Evolutionary conservation across 345 rosid species (phyloP).

Genomic region (Clarkia xantiana): DNA sequence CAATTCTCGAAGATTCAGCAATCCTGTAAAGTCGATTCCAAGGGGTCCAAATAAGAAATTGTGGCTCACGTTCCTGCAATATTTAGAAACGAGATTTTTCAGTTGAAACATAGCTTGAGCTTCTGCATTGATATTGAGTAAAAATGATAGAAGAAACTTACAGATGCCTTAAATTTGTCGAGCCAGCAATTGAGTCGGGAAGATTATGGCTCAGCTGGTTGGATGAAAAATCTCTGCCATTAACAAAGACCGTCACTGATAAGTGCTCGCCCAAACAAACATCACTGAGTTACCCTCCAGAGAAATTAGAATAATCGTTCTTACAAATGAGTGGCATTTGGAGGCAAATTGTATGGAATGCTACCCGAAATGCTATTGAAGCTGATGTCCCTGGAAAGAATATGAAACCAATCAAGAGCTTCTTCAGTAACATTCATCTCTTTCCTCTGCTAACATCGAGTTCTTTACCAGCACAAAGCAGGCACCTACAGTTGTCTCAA

Average conservation of each 20-base stretch:
- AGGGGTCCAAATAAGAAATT: conserved; percentile 64
- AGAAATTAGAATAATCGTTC: conserved; percentile 10
- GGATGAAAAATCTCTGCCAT: conserved; percentile 56
- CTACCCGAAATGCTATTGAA: conserved; percentile 51
- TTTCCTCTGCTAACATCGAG: neutral
- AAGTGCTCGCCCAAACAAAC: no score
- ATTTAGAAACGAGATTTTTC: neutral
- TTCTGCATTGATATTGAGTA: neutral
- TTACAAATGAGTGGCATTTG: conserved; percentile 69
- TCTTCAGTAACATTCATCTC: neutral
- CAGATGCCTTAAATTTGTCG: conserved; percentile 53
- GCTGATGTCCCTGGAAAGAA: conserved; percentile 57
- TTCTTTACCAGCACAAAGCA: neutral
- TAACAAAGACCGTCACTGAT: no score
- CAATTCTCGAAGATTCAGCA: conserved; percentile 59
- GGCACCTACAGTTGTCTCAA: conserved; percentile 58
- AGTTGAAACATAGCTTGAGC: conserved; percentile 1
- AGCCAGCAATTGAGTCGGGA: conserved; percentile 48
- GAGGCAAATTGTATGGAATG: conserved; percentile 63
- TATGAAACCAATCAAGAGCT: conserved; percentile 2
- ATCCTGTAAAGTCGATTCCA: conserved; percentile 65
- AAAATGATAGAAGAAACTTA: conserved; percentile 17
- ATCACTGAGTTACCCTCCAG: no score
- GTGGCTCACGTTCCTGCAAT: conserved; percentile 76
- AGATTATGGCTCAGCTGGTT: conserved; percentile 51